A percentile compares a stretch with the other conserved stretches of the same genome.
Evolutionary conservation across 768 basidiomycete species (phyloP).

Genomic region (Phylloporus sp.): DNA sequence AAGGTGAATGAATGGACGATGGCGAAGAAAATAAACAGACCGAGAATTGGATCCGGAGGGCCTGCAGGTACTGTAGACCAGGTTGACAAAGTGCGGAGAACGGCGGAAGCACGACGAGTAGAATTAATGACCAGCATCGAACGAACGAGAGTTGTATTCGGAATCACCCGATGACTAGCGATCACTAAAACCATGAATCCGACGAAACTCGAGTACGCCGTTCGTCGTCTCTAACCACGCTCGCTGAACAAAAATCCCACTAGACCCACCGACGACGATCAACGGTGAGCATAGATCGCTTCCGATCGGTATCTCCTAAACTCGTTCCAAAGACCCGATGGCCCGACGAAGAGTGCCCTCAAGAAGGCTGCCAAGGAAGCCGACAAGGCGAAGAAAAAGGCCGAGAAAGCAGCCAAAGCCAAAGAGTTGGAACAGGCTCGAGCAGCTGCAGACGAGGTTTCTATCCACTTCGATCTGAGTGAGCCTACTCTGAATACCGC

Average conservation of each 20-base stretch:
- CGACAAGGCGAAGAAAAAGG: conserved; percentile 85
- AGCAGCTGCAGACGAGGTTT: conserved; percentile 54
- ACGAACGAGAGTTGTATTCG: conserved; percentile 3
- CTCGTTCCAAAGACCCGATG: conserved; percentile 30
- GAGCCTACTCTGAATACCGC: conserved; percentile 2
- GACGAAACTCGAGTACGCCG: conserved; percentile 5
- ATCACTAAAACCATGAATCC: conserved; percentile 20
- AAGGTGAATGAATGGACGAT: conserved; percentile 6
- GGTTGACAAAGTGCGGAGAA: conserved; percentile 48
- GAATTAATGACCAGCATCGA: conserved; percentile 40
- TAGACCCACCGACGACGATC: conserved; percentile 11
- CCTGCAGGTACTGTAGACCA: conserved; percentile 84
- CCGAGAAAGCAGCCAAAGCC: conserved; percentile 78
- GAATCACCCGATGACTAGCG: conserved; percentile 16
- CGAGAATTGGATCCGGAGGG: conserved; percentile 91
- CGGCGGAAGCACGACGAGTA: conserved; percentile 46
- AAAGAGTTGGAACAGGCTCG: conserved; percentile 70
- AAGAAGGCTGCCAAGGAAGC: conserved; percentile 90
- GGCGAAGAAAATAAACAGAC: conserved; percentile 37
- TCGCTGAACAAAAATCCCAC: conserved; percentile 1
- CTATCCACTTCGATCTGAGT: conserved; percentile 32
- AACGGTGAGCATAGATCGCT: conserved; percentile 6
- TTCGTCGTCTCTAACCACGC: background rate
- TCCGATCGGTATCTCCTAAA: background rate
- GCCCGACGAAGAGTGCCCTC: conserved; percentile 79